Evolutionary conservation across 768 basidiomycete species (phyloP).

Genomic region (Suillus subluteus): DNA sequence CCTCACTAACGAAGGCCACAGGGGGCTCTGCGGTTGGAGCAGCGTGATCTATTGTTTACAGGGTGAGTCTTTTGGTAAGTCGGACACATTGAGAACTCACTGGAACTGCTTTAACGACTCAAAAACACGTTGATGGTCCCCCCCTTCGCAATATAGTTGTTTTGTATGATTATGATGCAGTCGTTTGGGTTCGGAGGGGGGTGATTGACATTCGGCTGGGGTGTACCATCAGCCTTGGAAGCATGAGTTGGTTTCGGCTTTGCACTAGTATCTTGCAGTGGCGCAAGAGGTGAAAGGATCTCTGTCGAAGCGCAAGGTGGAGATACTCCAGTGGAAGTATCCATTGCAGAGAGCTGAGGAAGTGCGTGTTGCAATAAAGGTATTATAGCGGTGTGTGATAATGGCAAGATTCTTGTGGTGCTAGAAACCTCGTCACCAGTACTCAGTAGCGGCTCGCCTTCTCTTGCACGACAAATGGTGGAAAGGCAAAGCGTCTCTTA

Average conservation of each 20-base stretch:
- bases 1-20: too few species aligned
- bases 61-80: not conserved
- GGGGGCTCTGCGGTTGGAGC: too few species aligned
- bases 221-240: not conserved
- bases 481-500: too few species aligned
- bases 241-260: not conserved
- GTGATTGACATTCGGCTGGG: too few species aligned
- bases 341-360: not conserved
- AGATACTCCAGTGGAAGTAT: not conserved
- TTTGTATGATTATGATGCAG: not conserved
- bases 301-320: not conserved
- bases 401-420: too few species aligned
- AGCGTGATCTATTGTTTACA: not conserved
- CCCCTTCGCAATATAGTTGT: not conserved
- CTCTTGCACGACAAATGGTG: too few species aligned
- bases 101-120: not conserved
- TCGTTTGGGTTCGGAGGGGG: not conserved
- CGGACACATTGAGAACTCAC: not conserved
- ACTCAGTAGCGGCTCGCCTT: too few species aligned
- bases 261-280: not conserved
- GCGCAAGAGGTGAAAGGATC: not conserved
- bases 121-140: not conserved
- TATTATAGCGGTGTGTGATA: too few species aligned
- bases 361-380: too few species aligned
- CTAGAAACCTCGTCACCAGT: too few species aligned